A percentile compares a stretch with the other conserved stretches of the same genome.
Evolutionary conservation across 1,284 basidiomycete genomes (phyloP).

Genomic region (Pseudomicrostroma phylloplanum): DNA sequence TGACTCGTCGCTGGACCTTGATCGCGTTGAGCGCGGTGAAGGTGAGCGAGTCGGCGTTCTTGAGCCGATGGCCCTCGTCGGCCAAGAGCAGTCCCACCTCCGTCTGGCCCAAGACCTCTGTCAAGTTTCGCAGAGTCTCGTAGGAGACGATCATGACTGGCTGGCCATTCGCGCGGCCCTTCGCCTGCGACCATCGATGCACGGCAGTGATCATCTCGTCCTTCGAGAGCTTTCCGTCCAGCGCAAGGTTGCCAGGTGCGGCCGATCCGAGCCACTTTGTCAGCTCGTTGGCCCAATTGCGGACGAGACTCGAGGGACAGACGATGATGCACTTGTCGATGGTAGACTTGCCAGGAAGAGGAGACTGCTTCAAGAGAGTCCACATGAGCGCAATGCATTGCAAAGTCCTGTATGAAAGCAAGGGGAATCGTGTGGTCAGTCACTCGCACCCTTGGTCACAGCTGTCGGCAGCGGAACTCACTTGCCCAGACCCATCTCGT

Average conservation of each 20-base stretch:
- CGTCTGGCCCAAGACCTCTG: conserved; percentile 42
- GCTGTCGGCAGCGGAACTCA: too few species aligned
- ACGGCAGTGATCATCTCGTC: conserved; percentile 46
- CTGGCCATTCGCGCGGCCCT: conserved; percentile 39
- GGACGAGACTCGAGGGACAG: conserved; percentile 91
- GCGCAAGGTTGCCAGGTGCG: conserved; percentile 42
- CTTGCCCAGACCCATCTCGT: conserved; percentile 86
- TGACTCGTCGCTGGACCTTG: conserved; percentile 87
- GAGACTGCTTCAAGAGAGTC: conserved; percentile 96
- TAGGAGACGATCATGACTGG: conserved; percentile 96
- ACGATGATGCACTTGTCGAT: conserved; percentile 98
- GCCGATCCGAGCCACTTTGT: conserved; percentile 56
- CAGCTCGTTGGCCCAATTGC: conserved; percentile 98
- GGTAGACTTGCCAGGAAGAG: conserved; percentile 71
- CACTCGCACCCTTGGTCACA: too few species aligned
- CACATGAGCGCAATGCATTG: conserved; percentile 95
- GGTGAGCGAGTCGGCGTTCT: conserved; percentile 72
- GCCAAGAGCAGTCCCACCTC: conserved; percentile 85
- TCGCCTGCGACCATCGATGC: conserved; percentile 43
- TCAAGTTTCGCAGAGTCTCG: conserved; percentile 67
- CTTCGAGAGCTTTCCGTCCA: conserved; percentile 46
- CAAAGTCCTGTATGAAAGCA: conserved; percentile 59
- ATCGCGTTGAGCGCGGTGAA: conserved; percentile 79
- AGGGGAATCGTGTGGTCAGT: too few species aligned
- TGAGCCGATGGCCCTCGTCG: conserved; percentile 93